Evolutionary conservation across 306 rosid genomes (phyloP).

Genomic region (Trifolium subterraneum): DNA sequence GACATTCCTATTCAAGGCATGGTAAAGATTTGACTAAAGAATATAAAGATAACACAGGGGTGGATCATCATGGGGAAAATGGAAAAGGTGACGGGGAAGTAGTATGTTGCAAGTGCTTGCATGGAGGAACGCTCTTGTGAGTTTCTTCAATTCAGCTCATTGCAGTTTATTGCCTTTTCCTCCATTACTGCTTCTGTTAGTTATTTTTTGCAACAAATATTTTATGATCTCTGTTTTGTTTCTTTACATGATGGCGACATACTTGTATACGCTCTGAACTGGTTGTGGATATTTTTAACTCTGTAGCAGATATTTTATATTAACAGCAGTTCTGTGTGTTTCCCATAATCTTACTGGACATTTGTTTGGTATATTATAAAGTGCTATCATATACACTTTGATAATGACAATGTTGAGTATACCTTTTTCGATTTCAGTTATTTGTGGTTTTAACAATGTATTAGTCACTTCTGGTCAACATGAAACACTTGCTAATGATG

Average conservation of each 20-base stretch:
- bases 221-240: background rate
- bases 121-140: slow-evolving; percentile 47
- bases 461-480: background rate
- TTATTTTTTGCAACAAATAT: slow-evolving; percentile 25
- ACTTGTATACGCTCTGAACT: slow-evolving; percentile 25
- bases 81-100: background rate
- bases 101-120: slow-evolving; percentile 43
- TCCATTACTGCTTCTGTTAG: slow-evolving; percentile 1
- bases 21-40: slow-evolving; percentile 16
- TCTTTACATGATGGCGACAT: background rate
- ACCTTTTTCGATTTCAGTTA: background rate
- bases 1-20: slow-evolving; percentile 15
- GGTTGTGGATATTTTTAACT: background rate
- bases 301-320: background rate
- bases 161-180: slow-evolving; percentile 22
- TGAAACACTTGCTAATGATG: background rate
- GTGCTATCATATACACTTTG: background rate
- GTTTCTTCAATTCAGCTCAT: slow-evolving; percentile 32
- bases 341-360: background rate
- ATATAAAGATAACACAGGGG: slow-evolving; percentile 10
- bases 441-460: background rate
- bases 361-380: background rate
- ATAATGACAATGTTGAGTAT: background rate
- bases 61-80: slow-evolving; percentile 11
- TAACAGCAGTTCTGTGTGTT: background rate